Evolutionary conservation across 495 filamentous ascomycete genomes (phyloP).

Genomic region (Astrothelium macrocarpum): DNA sequence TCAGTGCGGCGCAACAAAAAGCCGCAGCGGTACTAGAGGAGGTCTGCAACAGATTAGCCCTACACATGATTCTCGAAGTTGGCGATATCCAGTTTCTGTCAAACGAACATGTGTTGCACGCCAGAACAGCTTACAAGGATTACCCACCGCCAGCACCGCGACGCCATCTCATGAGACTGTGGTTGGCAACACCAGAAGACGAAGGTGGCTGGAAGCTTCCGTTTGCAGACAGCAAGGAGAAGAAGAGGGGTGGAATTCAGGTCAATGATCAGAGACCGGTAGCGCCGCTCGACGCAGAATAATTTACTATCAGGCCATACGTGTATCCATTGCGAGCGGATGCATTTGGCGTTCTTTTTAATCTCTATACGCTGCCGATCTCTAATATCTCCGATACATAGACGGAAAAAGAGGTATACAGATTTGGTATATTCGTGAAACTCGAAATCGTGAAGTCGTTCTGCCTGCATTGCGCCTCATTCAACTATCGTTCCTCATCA

Average conservation of each 20-base stretch:
- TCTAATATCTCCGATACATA: not conserved
- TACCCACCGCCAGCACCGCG: constrained; percentile 26
- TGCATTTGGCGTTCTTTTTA: not conserved
- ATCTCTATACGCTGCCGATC: not conserved
- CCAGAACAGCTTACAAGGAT: constrained; percentile 33
- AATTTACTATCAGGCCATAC: constrained; percentile 14
- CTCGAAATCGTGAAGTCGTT: not conserved
- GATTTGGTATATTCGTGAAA: not conserved
- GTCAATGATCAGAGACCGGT: constrained; percentile 65
- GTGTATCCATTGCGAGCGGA: not conserved
- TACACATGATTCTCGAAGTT: constrained; percentile 36
- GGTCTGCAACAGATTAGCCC: constrained; percentile 25
- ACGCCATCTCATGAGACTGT: constrained; percentile 63
- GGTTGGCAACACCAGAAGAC: constrained; percentile 68
- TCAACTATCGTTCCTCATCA: constrained; percentile 12
- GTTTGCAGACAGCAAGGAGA: constrained; percentile 68
- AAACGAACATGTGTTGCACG: constrained; percentile 32
- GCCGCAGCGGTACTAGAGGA: constrained; percentile 27
- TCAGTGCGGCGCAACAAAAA: constrained; percentile 23
- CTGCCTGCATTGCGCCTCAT: not conserved
- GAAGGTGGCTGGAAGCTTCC: constrained; percentile 83
- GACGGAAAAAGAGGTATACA: not conserved
- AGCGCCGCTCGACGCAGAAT: constrained; percentile 65
- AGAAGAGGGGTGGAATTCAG: constrained; percentile 80
- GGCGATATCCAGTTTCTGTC: constrained; percentile 34